Percentiles rank a stretch among this genome's conserved stretches.
phyloP scores from a whole-genome alignment of 345 rosid genomes.

The Lagerstroemia speciosa region DNA sequence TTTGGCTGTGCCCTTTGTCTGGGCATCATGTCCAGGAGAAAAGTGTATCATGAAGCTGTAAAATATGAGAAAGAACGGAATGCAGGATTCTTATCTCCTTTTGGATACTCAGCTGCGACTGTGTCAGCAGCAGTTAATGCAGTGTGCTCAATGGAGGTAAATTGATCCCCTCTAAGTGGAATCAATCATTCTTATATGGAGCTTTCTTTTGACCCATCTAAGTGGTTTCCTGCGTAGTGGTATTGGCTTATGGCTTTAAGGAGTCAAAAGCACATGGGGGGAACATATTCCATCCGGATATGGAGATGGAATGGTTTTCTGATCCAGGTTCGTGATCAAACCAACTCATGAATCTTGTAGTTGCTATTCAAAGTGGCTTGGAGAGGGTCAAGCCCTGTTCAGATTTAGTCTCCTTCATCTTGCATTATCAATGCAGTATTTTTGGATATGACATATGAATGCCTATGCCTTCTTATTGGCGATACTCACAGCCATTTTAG shows the following conservation, averaged over 20 bases:
- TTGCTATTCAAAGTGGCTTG: not conserved
- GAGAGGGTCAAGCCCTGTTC: not conserved
- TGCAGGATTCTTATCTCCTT: conserved; percentile 81
- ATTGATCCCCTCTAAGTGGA: conserved; percentile 3
- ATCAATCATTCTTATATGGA: not conserved
- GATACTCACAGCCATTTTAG: too few relatives aligned
- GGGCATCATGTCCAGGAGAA: conserved; percentile 82
- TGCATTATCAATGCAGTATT: not conserved
- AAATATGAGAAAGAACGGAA: conserved; percentile 77
- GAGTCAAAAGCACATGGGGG: conserved; percentile 26
- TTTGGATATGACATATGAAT: too few relatives aligned
- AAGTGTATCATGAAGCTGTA: conserved; percentile 59
- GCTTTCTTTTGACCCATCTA: not conserved
- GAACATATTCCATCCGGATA: conserved; percentile 28
- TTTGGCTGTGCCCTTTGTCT: conserved; percentile 68
- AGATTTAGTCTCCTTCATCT: not conserved
- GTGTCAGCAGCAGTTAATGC: conserved; percentile 61
- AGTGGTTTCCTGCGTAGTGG: conserved; percentile 33
- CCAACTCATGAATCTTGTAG: not conserved
- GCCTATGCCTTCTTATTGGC: too few relatives aligned
- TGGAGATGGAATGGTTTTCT: conserved; percentile 87
- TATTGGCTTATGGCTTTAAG: conserved; percentile 58
- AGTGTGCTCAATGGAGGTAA: conserved; percentile 84
- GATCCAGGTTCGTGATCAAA: conserved; percentile 52
- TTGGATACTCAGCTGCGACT: conserved; percentile 70